Evolutionary conservation across 164 flowering plant species (phyloP), one percentile per base, ranked within the genome.

Genomic region (Saururus chinensis): DNA sequence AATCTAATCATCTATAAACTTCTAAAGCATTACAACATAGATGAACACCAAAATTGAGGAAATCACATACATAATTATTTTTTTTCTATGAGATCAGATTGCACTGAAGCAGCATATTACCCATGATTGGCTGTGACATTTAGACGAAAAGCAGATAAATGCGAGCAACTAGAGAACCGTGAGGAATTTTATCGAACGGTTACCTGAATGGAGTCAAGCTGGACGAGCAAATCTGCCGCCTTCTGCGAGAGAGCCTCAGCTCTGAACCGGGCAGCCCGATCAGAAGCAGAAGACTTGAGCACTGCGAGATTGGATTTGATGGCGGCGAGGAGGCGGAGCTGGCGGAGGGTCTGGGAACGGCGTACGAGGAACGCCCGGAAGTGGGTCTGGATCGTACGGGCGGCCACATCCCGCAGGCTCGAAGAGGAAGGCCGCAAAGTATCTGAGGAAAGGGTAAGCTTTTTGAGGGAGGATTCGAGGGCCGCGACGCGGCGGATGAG

Each of bases 121-220:
- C 37, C 37, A 30, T 30, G 6, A 30, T 30, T 30, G n/a, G n/a
- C n/a, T n/a, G n/a, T n/a, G n/a, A n/a, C n/a, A n/a, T n/a, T n/a
- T n/a, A n/a, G n/a, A n/a, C n/a, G n/a, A n/a, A n/a, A n/a, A n/a
- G n/a, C n/a, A n/a, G n/a, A n/a, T n/a, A 40, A 40, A 40, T 11
- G 11, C 42, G 8, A 6, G 42, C 11, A 11, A 40, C 42, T 40
- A 40, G 11, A 40, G 11, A 40, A 40, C 42, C 6, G 8, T 6
- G 57, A 26, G 30, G 45, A 6, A 37, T 0, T 35, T 57, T 10
- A 19, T 14, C 40, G 23, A 35, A 57, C 30, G 12, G 2, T 37
- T 75, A 92, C 96, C 98, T 82, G 84, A 70, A 92, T 77, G 49
- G 84, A 80, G 54, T 87, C 92, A 61, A 89, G 82, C 61, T 75